phyloP scores from a whole-genome alignment of 2,329 filamentous ascomycete species.

The Helminthosporium solani region DNA sequence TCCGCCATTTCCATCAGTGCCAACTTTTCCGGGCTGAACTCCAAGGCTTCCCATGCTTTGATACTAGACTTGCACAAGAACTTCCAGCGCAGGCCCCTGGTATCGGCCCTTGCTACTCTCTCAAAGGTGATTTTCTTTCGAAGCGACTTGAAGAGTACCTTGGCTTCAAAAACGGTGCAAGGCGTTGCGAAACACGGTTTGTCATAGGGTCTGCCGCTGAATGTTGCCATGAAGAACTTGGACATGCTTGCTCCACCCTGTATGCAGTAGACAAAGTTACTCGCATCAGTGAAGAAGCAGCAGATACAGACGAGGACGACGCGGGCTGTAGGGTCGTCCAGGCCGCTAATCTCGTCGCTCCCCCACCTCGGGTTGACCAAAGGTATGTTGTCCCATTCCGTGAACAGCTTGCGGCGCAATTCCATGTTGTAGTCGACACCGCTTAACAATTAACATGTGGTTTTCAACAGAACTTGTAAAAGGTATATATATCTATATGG shows the following conservation, averaged over 20 bases:
- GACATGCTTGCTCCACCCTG: conserved; percentile 10
- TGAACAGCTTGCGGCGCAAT: conserved; percentile 7
- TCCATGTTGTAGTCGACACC: background rate
- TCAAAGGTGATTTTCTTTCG: background rate
- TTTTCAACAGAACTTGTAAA: no score
- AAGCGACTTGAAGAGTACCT: background rate
- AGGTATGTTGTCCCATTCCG: conserved; percentile 7
- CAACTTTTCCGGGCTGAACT: conserved; percentile 8
- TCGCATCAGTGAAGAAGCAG: conserved; percentile 18
- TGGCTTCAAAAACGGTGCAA: background rate
- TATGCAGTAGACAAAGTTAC: conserved; percentile 22
- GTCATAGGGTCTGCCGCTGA: conserved; percentile 17
- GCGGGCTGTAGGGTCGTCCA: background rate
- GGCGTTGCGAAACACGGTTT: conserved; percentile 18
- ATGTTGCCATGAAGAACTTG: conserved; percentile 16
- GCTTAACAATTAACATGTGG: conserved; percentile 2
- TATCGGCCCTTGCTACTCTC: conserved; percentile 1
- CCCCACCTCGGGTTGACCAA: conserved; percentile 2
- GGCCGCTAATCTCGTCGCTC: background rate
- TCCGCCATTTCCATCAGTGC: background rate
- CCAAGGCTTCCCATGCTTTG: conserved; percentile 18
- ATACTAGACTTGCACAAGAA: conserved; percentile 23
- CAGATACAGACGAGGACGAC: conserved; percentile 20
- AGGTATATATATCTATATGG: no score
- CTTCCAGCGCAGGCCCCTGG: conserved; percentile 15